A percentile compares a stretch with the other conserved stretches of the same genome.
Conservation (phyloP, 2,329 filamentous ascomycete species). For the Pyricularia sp. region DNA sequence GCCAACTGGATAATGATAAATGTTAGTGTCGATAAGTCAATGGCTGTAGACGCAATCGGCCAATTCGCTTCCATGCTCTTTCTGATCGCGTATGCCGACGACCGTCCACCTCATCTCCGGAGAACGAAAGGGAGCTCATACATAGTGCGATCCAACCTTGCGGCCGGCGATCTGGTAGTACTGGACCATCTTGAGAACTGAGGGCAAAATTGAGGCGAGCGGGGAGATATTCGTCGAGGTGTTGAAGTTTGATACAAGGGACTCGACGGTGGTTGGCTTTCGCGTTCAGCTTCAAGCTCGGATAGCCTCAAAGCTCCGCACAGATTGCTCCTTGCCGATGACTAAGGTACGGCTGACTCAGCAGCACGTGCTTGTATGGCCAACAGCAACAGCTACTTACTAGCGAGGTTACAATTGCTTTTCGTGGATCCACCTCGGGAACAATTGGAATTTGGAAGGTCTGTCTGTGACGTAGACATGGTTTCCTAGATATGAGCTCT, state of each 20-base stretch:
- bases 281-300: slow-evolving; percentile 1
- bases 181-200: slow-evolving; percentile 33
- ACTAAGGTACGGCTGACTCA: background rate
- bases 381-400: background rate
- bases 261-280: background rate
- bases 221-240: slow-evolving; percentile 10
- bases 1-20: slow-evolving; percentile 33
- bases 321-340: background rate
- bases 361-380: background rate
- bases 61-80: background rate
- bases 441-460: background rate
- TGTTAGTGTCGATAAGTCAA: slow-evolving; percentile 9
- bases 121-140: slow-evolving; percentile 25
- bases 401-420: background rate
- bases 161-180: slow-evolving; percentile 48
- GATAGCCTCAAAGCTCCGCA: background rate
- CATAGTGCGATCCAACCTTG: slow-evolving; percentile 53
- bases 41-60: slow-evolving; percentile 5
- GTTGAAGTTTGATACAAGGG: background rate
- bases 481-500: background rate
- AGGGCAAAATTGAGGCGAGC: slow-evolving; percentile 13
- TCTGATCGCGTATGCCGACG: background rate
- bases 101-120: background rate
- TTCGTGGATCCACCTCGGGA: background rate
- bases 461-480: background rate